Base-by-base conservation (phyloP, 352 stramenopile genomes). In the Peronospora destructor region DNA sequence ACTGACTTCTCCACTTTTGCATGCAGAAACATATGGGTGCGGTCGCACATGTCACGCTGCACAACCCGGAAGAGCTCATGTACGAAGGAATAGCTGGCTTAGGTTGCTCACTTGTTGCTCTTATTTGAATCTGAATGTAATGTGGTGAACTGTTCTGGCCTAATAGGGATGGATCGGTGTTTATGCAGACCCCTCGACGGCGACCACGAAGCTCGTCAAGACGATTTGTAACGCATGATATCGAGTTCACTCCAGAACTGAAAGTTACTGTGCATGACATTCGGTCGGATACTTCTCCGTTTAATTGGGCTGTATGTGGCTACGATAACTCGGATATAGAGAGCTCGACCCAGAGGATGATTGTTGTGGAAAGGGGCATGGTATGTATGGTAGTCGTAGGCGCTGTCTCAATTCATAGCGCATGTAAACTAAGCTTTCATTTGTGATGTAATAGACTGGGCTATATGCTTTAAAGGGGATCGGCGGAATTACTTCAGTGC, bases 361-460 rank as follows among this genome's bases (percentile, higher is more conserved):
- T 90, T 13, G 73, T 94, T 8, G 53, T 91, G 32, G 83, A 94
- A 49, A 91, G 83, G 59, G 83, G 83, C 58, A 91, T 91, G 78
- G 83, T 93, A 60, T 16, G 71, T 55, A 25, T 49, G 25, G n/a
- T 26, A 29, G 33, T 2, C 7, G 29, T 30, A 48, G 13, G 2
- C n/a, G 6, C 5, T 25, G 19, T 16, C n/a, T 28, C n/a, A 4
- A 43, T 26, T 26, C n/a, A 36, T 40, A 44, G 6, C 1, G 25
- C 10, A 1, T 13, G 19, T 45, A 1, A 2, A 51, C 10, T 60
- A 36, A 60, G 21, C 7, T 37, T 38, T 23, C 0, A 16, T 34
- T 59, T 53, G 4, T 45, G 2, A 41, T 61, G 25, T 14, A 36
- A 32, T 44, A 94, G 84, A 86, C 64, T 47, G 84, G 84, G 10